These are phyloP conservation scores for Speleostelium caveatum DNA, from an alignment of 78 protist species.

Conservation along the genomic window DNA sequence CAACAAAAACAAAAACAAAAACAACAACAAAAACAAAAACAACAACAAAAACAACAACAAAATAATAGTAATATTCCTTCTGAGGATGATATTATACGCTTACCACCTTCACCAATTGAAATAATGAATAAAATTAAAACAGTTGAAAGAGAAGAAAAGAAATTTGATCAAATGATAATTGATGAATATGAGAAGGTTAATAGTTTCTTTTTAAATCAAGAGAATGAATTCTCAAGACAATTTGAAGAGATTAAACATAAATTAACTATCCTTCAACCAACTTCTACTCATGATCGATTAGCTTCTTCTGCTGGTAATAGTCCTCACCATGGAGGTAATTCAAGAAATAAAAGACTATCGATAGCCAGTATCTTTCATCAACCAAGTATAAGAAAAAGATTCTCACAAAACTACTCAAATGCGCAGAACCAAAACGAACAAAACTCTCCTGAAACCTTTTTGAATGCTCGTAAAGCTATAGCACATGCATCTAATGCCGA, in stretches of 20 bases:
- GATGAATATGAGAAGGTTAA: slow-evolving; percentile 69
- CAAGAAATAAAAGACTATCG: background rate
- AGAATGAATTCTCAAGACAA: slow-evolving; percentile 36
- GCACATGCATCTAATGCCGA: slow-evolving; percentile 52
- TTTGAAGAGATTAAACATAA: slow-evolving; percentile 17
- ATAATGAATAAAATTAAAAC: background rate
- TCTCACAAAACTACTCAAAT: background rate
- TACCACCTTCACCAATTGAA: too few species aligned
- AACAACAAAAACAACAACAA: slow-evolving; percentile 1
- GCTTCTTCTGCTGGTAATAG: background rate
- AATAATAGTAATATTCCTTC: background rate
- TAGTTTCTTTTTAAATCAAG: slow-evolving; percentile 32
- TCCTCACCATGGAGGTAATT: background rate
- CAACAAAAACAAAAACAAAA: background rate
- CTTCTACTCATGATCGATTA: background rate
- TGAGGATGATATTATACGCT: too few species aligned
- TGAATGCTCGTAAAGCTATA: background rate
- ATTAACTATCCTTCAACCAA: background rate
- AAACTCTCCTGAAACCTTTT: background rate
- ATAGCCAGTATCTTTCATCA: background rate
- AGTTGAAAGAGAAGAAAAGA: slow-evolving; percentile 31
- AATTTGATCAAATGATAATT: slow-evolving; percentile 37
- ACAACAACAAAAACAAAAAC: background rate
- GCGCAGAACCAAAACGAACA: too few species aligned
- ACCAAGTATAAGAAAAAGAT: background rate